Percentiles rank a stretch among this genome's conserved stretches.
Evolutionary conservation across 306 rosid species (phyloP).

Genomic region (Pyrus communis): DNA sequence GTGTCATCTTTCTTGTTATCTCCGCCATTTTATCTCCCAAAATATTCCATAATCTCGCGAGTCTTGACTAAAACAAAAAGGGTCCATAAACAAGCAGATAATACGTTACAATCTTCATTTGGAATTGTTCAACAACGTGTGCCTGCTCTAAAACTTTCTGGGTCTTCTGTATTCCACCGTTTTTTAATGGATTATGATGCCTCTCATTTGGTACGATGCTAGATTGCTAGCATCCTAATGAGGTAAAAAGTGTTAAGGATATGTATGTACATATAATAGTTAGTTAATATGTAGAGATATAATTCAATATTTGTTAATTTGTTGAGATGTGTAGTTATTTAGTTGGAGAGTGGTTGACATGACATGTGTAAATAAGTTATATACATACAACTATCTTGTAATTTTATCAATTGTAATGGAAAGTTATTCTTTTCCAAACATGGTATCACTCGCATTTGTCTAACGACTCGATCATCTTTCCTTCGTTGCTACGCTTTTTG

Average conservation of each 20-base stretch:
- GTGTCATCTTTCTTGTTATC: slow-evolving; percentile 7
- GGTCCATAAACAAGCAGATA: background rate
- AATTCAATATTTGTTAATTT: too few relatives aligned
- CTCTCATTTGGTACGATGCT: slow-evolving; percentile 5
- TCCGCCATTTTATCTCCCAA: background rate
- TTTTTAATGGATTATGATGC: background rate
- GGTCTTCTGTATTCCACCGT: background rate
- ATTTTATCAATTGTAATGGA: too few relatives aligned
- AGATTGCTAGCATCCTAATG: slow-evolving; percentile 1
- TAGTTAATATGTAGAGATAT: too few relatives aligned
- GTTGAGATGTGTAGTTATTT: too few relatives aligned
- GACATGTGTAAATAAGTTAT: too few relatives aligned
- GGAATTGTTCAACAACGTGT: background rate
- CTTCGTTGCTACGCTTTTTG: too few relatives aligned
- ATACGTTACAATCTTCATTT: background rate
- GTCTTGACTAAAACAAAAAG: background rate
- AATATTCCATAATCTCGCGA: background rate
- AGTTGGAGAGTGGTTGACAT: too few relatives aligned
- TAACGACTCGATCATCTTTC: too few relatives aligned
- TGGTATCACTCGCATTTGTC: too few relatives aligned
- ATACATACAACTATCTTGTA: too few relatives aligned
- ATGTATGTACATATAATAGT: too few relatives aligned
- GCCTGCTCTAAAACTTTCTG: slow-evolving; percentile 3
- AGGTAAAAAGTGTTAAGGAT: slow-evolving; percentile 18
- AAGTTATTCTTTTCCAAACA: too few relatives aligned